Conservation (phyloP, 2,329 filamentous ascomycete genomes). For the Aspergillus sp. region DNA sequence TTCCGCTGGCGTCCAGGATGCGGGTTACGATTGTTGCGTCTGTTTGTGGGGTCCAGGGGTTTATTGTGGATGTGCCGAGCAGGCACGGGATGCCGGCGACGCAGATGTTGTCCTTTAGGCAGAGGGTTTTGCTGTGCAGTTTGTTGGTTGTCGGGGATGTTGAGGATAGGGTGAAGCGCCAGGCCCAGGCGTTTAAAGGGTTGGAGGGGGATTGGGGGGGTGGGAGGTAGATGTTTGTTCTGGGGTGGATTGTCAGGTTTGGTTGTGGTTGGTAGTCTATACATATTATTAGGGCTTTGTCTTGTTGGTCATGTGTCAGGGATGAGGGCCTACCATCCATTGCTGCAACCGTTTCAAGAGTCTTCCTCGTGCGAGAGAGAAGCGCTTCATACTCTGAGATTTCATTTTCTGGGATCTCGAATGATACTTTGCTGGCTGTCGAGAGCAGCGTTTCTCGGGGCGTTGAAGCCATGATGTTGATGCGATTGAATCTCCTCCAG, state of each 20-base stretch:
- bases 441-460: too few species aligned
- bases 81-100: slow-evolving; percentile 48
- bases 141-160: too few species aligned
- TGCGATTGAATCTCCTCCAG: too few species aligned
- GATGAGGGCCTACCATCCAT: too few species aligned
- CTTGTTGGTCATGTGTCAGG: too few species aligned
- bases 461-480: too few species aligned
- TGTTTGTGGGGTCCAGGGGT: not conserved
- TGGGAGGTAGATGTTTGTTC: not conserved
- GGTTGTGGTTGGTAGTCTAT: not conserved
- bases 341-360: too few species aligned
- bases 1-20: slow-evolving; percentile 23
- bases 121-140: slow-evolving; percentile 10
- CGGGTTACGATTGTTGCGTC: slow-evolving; percentile 48
- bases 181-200: slow-evolving; percentile 1
- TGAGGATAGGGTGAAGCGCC: not conserved
- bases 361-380: too few species aligned
- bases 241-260: not conserved
- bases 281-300: too few species aligned
- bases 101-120: slow-evolving; percentile 51
- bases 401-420: too few species aligned
- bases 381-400: too few species aligned
- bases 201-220: not conserved
- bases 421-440: too few species aligned
- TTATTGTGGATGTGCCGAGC: slow-evolving; percentile 32